phyloP scores from a whole-genome alignment of 2,329 filamentous ascomycete genomes.

The Aureobasidium sp. region DNA sequence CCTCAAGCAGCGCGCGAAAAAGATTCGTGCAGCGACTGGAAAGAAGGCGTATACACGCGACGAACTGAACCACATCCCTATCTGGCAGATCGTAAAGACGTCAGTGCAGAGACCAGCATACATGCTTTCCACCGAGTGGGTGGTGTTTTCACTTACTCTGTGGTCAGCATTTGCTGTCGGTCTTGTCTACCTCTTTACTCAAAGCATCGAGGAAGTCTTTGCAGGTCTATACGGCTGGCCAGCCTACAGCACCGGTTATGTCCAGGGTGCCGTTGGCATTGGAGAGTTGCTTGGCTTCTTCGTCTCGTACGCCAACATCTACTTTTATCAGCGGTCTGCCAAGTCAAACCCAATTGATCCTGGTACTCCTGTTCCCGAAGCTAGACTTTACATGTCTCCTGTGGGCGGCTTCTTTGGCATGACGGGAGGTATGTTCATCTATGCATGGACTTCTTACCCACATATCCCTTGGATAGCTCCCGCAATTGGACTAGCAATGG shows the following conservation, averaged over 20 bases:
- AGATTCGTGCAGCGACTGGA: slow-evolving; percentile 25
- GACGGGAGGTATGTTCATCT: slow-evolving; percentile 43
- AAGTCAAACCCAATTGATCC: slow-evolving; percentile 29
- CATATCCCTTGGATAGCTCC: slow-evolving; percentile 41
- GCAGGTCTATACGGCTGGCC: slow-evolving; percentile 32
- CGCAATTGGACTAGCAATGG: slow-evolving; percentile 38
- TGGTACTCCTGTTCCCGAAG: slow-evolving; percentile 35
- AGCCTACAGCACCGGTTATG: slow-evolving; percentile 36
- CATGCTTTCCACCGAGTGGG: slow-evolving; percentile 42
- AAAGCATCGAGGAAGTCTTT: slow-evolving; percentile 39
- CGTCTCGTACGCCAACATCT: slow-evolving; percentile 25
- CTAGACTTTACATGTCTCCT: slow-evolving; percentile 37
- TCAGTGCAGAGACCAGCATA: slow-evolving; percentile 27
- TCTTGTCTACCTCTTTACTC: slow-evolving; percentile 43
- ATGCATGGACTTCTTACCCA: slow-evolving; percentile 42
- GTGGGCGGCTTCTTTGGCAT: slow-evolving; percentile 39
- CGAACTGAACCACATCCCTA: slow-evolving; percentile 27
- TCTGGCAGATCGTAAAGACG: slow-evolving; percentile 27
- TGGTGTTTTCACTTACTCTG: slow-evolving; percentile 40
- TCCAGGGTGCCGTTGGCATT: slow-evolving; percentile 38
- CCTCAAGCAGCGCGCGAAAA: slow-evolving; percentile 31
- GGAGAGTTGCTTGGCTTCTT: slow-evolving; percentile 37
- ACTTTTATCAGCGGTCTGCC: slow-evolving; percentile 31
- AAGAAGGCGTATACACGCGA: slow-evolving; percentile 26
- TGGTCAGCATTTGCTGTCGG: slow-evolving; percentile 42